phyloP scores from a whole-genome alignment of 2,329 filamentous ascomycete genomes.

The Penicillium vulpinum region DNA sequence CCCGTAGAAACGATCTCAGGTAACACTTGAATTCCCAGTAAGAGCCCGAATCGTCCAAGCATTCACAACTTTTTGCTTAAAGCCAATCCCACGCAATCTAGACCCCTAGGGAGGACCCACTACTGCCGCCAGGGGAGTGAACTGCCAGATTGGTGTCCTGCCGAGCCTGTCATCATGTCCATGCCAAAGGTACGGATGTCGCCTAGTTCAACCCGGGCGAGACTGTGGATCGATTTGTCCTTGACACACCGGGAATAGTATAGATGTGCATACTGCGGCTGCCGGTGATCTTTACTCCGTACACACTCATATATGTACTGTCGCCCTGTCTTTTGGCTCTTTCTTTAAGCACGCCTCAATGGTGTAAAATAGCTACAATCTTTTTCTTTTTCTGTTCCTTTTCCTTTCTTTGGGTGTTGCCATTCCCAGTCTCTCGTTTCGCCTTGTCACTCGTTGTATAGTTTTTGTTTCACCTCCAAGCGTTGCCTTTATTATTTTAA shows the following conservation, averaged over 20 bases:
- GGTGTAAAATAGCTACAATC: constrained; percentile 27
- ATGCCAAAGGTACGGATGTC: constrained; percentile 26
- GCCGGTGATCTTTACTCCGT: constrained; percentile 15
- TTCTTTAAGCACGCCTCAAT: constrained; percentile 24
- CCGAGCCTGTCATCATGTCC: constrained; percentile 21
- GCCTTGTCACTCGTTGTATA: constrained; percentile 23
- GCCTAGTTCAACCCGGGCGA: constrained; percentile 24
- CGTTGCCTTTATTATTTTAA: constrained; percentile 12
- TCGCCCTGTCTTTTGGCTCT: constrained; percentile 2
- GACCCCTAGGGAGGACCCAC: constrained; percentile 9
- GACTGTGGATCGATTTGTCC: constrained; percentile 22
- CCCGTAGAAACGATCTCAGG: not conserved
- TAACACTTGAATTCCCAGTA: constrained; percentile 5
- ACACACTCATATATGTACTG: constrained; percentile 23
- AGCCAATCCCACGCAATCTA: constrained; percentile 6
- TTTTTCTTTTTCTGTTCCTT: constrained; percentile 18
- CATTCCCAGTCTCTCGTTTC: constrained; percentile 27
- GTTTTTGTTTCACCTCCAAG: constrained; percentile 17
- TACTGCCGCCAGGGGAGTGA: constrained; percentile 17
- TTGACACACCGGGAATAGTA: constrained; percentile 23
- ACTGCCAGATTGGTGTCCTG: constrained; percentile 19
- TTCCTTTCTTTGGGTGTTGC: constrained; percentile 15
- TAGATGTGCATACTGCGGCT: constrained; percentile 28
- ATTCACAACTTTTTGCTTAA: not conserved
- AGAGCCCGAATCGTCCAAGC: constrained; percentile 4